Percentiles rank a stretch among this genome's conserved stretches.
Evolutionary conservation across 345 rosid genomes (phyloP).

Genomic region (Eucalyptus marginata): DNA sequence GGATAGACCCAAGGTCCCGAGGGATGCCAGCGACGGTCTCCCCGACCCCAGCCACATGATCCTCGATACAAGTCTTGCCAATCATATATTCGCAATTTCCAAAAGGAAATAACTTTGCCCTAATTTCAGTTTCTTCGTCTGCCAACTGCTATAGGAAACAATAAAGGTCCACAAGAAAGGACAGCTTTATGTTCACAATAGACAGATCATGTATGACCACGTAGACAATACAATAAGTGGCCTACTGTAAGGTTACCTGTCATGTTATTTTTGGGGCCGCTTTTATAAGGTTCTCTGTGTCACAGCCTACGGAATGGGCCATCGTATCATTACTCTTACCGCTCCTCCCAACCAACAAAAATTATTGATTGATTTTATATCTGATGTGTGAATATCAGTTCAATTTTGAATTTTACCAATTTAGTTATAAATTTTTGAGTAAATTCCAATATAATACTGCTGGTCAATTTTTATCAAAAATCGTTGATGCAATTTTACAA

Average conservation of each 20-base stretch:
- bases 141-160: not conserved
- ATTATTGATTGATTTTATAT: not conserved
- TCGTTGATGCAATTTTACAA: too few species aligned
- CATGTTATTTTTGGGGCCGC: not conserved
- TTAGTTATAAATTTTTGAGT: rapidly evolving
- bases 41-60: not conserved
- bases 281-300: not conserved
- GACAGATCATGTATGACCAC: not conserved
- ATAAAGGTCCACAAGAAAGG: not conserved
- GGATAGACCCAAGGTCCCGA: not conserved
- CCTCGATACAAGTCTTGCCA: not conserved
- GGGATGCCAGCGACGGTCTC: not conserved
- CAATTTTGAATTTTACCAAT: rapidly evolving
- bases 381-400: rapidly evolving
- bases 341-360: not conserved
- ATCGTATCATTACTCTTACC: not conserved
- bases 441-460: not conserved
- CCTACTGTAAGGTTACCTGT: not conserved
- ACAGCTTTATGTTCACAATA: not conserved
- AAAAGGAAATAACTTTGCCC: not conserved
- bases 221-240: not conserved
- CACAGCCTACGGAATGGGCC: not conserved
- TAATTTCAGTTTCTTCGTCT: not conserved
- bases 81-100: not conserved
- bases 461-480: not conserved